Evolutionary conservation across 371 early-diverging fungal species (phyloP).

Genomic region (Blyttiomyces sp.): DNA sequence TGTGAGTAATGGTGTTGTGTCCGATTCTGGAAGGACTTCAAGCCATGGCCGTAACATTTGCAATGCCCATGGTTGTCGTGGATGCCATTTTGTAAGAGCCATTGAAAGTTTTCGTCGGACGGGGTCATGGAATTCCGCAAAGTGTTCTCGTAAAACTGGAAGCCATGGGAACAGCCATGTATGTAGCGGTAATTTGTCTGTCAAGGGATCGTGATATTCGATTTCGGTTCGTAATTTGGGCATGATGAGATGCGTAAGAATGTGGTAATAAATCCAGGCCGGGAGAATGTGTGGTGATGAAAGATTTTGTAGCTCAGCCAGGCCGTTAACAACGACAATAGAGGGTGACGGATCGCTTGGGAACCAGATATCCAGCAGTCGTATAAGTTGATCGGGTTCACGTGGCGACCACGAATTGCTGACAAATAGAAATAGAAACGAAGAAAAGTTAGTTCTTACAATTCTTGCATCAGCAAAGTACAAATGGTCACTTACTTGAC

Average conservation of each 20-base stretch:
- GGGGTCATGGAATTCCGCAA: constrained; percentile 55
- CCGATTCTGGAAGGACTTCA: constrained; percentile 57
- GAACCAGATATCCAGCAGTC: constrained; percentile 69
- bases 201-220: constrained; percentile 67
- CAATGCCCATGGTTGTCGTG: constrained; percentile 56
- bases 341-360: constrained; percentile 28
- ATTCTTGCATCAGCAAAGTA: too few relatives aligned
- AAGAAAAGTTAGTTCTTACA: constrained; percentile 9
- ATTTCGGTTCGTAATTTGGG: constrained; percentile 70
- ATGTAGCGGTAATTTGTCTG: constrained; percentile 60
- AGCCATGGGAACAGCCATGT: constrained; percentile 87
- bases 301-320: constrained; percentile 8
- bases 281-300: constrained; percentile 51
- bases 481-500: constrained; percentile 72
- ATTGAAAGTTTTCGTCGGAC: constrained; percentile 65
- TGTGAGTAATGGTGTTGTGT: constrained; percentile 56
- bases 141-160: constrained; percentile 58
- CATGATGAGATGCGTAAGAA: constrained; percentile 69
- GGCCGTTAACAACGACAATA: constrained; percentile 3
- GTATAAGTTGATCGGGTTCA: constrained; percentile 65
- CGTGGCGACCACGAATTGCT: constrained; percentile 72
- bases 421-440: constrained; percentile 9
- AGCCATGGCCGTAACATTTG: constrained; percentile 65
- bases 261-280: constrained; percentile 67
- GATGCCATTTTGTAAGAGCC: constrained; percentile 64